These are phyloP conservation scores for Sphagnum tenellum DNA, from an alignment of 225 moss, liverwort and hornwort genomes.

Conservation along the genomic window DNA sequence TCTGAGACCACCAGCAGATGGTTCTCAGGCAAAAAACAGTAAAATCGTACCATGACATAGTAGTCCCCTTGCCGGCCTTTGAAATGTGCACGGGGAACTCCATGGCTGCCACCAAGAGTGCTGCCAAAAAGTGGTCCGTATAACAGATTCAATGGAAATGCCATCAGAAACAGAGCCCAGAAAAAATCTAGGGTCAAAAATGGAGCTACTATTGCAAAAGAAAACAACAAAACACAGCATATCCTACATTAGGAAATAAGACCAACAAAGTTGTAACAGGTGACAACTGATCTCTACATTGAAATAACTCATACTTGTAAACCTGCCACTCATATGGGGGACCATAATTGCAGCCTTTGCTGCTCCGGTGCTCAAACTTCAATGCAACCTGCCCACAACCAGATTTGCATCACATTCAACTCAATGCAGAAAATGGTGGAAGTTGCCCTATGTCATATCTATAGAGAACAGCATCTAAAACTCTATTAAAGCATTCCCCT, in stretches of 20 bases:
- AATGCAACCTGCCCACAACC: slow-evolving; percentile 35
- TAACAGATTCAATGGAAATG: too few relatives aligned
- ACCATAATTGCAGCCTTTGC: slow-evolving; percentile 63
- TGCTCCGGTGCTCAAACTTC: slow-evolving; percentile 66
- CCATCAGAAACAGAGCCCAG: too few relatives aligned
- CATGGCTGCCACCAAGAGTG: slow-evolving; percentile 61
- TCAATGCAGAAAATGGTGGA: background rate
- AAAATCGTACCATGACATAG: slow-evolving; percentile 41
- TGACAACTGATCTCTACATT: too few relatives aligned
- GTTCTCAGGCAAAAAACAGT: background rate
- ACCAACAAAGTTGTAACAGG: too few relatives aligned
- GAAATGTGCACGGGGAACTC: slow-evolving; percentile 55
- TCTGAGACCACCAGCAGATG: too few relatives aligned
- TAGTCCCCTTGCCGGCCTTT: slow-evolving; percentile 61
- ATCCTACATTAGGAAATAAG: too few relatives aligned
- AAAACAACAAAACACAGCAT: too few relatives aligned
- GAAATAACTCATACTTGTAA: slow-evolving; percentile 29
- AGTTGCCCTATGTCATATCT: too few relatives aligned
- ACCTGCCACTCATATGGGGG: slow-evolving; percentile 69
- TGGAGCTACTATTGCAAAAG: too few relatives aligned
- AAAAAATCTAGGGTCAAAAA: too few relatives aligned
- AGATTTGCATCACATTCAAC: background rate
- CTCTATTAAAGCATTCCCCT: too few relatives aligned
- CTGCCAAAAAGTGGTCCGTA: slow-evolving; percentile 8
- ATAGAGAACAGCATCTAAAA: too few relatives aligned